Percentiles rank a stretch among this genome's conserved stretches.
These are phyloP conservation scores for Citrus maxima DNA, from an alignment of 345 rosid genomes.

Conservation along the genomic window DNA sequence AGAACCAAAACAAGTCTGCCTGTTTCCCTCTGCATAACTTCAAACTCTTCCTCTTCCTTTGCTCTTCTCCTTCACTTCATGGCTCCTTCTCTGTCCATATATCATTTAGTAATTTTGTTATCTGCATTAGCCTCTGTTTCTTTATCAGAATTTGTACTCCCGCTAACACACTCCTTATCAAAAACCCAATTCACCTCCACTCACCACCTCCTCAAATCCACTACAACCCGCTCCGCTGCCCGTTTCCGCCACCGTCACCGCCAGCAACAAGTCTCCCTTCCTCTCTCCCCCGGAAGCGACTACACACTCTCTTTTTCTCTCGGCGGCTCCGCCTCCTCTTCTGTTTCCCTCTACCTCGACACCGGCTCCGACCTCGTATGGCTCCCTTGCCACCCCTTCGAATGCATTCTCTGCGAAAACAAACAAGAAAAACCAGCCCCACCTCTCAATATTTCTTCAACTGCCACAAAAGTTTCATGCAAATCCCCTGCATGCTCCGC, in stretches of 20 bases:
- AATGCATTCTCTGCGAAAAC: conserved; percentile 86
- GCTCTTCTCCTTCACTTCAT: conserved; percentile 13
- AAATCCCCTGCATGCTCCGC: conserved; percentile 75
- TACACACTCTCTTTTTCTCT: conserved; percentile 72
- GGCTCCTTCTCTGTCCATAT: conserved; percentile 28
- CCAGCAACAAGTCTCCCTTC: conserved; percentile 61
- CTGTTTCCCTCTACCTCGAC: conserved; percentile 82
- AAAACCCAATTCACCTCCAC: conserved; percentile 48
- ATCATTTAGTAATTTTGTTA: conserved; percentile 31
- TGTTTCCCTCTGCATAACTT: background rate
- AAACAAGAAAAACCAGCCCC: conserved; percentile 38
- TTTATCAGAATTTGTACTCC: conserved; percentile 34
- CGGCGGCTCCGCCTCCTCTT: conserved; percentile 38
- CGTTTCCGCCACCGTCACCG: conserved; percentile 59
- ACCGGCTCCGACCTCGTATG: conserved; percentile 97
- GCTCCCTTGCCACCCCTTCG: conserved; percentile 90
- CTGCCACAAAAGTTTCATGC: conserved; percentile 53
- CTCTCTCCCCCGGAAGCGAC: conserved; percentile 89
- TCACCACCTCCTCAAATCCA: conserved; percentile 75
- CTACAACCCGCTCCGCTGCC: conserved; percentile 65
- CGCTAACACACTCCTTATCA: conserved; percentile 69
- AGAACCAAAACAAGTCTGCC: background rate
- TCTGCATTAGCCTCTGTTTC: conserved; percentile 21
- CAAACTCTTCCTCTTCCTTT: background rate
- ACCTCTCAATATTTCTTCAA: conserved; percentile 40